Evolutionary conservation across 1,284 basidiomycete species (phyloP).

Genomic region (Leccinum colubrinum): DNA sequence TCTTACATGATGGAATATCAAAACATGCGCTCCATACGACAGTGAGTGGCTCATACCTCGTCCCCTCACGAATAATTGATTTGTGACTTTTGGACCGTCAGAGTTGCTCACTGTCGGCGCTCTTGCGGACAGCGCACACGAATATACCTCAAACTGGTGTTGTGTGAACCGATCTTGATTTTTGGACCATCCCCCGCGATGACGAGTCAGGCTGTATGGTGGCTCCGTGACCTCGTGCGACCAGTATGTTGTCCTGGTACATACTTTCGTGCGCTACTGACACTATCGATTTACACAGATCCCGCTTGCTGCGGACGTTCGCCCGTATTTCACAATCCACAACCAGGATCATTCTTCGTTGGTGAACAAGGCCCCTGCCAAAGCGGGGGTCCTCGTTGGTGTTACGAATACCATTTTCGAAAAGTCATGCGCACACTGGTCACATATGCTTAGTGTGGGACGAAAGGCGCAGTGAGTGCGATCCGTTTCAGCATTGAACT

Average conservation of each 20-base stretch:
- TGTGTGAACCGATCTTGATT: constrained; percentile 87
- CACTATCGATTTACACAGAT: constrained; percentile 46
- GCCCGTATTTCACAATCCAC: constrained; percentile 96
- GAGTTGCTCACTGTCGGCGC: too few species aligned
- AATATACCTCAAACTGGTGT: constrained; percentile 43
- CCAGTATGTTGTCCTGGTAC: constrained; percentile 53
- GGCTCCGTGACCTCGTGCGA: constrained; percentile 85
- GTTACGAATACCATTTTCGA: constrained; percentile 96
- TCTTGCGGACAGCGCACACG: too few species aligned
- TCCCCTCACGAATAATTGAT: too few species aligned
- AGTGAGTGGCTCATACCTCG: too few species aligned
- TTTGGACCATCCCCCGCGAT: constrained; percentile 80
- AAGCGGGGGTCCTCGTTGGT: constrained; percentile 81
- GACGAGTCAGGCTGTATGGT: constrained; percentile 86
- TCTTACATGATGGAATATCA: too few species aligned
- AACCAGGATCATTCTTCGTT: constrained; percentile 80
- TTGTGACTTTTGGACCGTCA: too few species aligned
- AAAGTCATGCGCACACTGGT: constrained; percentile 89
- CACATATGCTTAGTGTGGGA: constrained; percentile 78
- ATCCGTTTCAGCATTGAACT: not conserved
- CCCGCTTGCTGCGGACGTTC: constrained; percentile 81
- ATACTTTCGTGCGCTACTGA: not conserved
- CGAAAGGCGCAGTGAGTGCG: constrained; percentile 40
- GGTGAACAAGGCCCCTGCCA: constrained; percentile 83
- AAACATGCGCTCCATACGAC: too few species aligned